These are phyloP conservation scores for Obba rivulosa DNA, from an alignment of 768 basidiomycete species.

Conservation along the genomic window DNA sequence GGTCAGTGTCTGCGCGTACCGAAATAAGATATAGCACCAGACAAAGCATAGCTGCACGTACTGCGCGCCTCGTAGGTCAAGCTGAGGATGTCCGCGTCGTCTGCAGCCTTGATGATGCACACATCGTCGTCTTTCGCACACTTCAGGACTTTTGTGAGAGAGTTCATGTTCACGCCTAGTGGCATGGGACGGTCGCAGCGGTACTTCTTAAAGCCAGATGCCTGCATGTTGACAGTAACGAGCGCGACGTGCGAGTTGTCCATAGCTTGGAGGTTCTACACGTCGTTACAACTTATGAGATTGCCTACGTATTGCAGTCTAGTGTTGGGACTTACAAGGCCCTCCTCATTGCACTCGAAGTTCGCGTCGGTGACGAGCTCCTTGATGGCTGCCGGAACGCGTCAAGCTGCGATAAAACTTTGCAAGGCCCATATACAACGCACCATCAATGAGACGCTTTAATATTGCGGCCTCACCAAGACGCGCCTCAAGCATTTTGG, in stretches of 20 bases:
- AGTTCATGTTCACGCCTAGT: slow-evolving; percentile 79
- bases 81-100: slow-evolving; percentile 85
- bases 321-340: slow-evolving; percentile 52
- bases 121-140: slow-evolving; percentile 96
- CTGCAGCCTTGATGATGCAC: slow-evolving; percentile 84
- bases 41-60: slow-evolving; percentile 32
- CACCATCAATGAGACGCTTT: slow-evolving; percentile 92
- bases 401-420: background rate
- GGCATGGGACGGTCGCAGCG: slow-evolving; percentile 96
- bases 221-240: slow-evolving; percentile 79
- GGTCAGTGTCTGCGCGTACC: slow-evolving; percentile 63
- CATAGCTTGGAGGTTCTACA: slow-evolving; percentile 89
- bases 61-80: slow-evolving; percentile 88
- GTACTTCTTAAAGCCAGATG: slow-evolving; percentile 77
- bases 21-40: background rate
- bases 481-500: slow-evolving; percentile 83
- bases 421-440: slow-evolving; percentile 21
- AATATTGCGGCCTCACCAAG: slow-evolving; percentile 81
- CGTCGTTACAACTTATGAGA: no score
- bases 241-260: slow-evolving; percentile 99
- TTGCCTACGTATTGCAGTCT: background rate
- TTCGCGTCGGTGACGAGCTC: slow-evolving; percentile 97
- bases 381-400: slow-evolving; percentile 72
- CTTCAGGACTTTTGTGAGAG: slow-evolving; percentile 91
- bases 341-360: slow-evolving; percentile 95